These are phyloP conservation scores for Quercus lobata DNA, from an alignment of 331 rosid species.

Conservation along the genomic window DNA sequence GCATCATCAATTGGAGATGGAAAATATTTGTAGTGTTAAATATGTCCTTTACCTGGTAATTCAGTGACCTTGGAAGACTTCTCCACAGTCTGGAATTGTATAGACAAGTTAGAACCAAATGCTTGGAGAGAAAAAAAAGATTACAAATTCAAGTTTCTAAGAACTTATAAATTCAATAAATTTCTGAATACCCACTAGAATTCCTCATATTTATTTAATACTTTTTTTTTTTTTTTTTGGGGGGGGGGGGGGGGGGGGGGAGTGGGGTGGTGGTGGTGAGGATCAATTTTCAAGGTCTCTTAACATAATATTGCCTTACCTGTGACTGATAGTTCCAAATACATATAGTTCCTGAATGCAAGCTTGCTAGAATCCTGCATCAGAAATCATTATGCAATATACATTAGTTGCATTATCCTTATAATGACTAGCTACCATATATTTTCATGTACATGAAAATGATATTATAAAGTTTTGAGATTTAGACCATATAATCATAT, in stretches of 20 bases:
- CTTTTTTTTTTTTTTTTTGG: background rate
- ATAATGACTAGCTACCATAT: too few species aligned
- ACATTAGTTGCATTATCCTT: background rate
- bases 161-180: background rate
- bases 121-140: background rate
- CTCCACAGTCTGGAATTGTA: constrained; percentile 45
- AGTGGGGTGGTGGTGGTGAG: background rate
- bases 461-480: background rate
- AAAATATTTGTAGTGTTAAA: background rate
- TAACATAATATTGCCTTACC: constrained; percentile 31
- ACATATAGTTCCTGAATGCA: constrained; percentile 77
- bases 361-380: constrained; percentile 76
- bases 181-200: too few species aligned
- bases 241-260: too few species aligned
- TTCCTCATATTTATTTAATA: background rate
- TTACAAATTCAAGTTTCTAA: background rate
- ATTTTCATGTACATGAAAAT: background rate
- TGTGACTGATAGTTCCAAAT: constrained; percentile 81
- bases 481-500: background rate
- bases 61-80: constrained; percentile 70
- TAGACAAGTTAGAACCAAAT: constrained; percentile 14
- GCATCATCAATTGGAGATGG: background rate
- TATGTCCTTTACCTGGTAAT: constrained; percentile 59
- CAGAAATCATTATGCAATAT: constrained; percentile 7
- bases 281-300: too few species aligned